Evolutionary conservation across 2,329 filamentous ascomycete species (phyloP), one percentile per base, ranked within the genome.

Genomic region (Sporothrix phasma): DNA sequence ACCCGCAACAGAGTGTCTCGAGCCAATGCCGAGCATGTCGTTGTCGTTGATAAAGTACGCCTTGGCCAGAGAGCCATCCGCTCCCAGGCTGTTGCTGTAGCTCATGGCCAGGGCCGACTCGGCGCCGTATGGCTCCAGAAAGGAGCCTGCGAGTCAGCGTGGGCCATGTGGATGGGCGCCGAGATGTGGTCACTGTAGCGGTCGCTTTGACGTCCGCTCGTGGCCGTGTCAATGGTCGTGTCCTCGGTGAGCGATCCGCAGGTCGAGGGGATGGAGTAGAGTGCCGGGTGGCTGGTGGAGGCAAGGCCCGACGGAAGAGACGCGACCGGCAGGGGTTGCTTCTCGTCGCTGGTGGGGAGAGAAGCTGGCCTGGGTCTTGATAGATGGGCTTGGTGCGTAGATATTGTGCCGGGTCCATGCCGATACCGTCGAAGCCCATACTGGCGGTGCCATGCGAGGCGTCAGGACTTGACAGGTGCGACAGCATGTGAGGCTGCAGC

Each of bases 11-110:
- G 31, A 65, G 63, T 76, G 77, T 22, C 70, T 75, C 11, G 76
- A 74, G 11, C 78, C 79, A 1, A 79, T 72, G 8, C 75, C 73
- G 22, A 67, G 72, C n/a, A 79, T 70, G 45, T 47, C 51, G 24
- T 67, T 63, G 19, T 66, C 73, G 67, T 46, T 51, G 3, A 46
- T 39, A 43, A 47, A 62, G 13, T 24, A 34, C 0, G 34, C 39
- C 43, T 47, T 49, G n/a, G 56, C 43, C 19, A 31, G 39, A 17
- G 19, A 54, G 15, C 17, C 29, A 6, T 37, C 37, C 10, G n/a
- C 11, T 45, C 37, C 43, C 22, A 24, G 39, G 41, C 31, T 45
- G 24, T 59, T 19, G 24, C 17, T 61, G 37, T 46, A 47, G 37
- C 61, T 17, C 51, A 37, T 46, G 17, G 26, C 31, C 37, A 56